Evolutionary conservation across 2,329 filamentous ascomycete species (phyloP).

Genomic region (Neonectria magnoliae): DNA sequence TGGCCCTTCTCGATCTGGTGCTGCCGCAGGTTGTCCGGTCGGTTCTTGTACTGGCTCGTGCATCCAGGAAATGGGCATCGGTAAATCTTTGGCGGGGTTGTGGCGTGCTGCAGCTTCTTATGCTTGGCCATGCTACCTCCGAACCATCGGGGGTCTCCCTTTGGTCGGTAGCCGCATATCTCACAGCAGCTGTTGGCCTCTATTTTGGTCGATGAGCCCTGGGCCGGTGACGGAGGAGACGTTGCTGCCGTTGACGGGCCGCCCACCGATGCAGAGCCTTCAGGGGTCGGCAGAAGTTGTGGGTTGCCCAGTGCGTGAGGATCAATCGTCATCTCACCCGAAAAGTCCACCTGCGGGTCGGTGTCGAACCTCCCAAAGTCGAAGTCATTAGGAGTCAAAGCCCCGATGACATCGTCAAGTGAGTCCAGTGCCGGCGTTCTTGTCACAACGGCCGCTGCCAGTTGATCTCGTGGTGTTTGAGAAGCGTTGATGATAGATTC

Average conservation of each 20-base stretch:
- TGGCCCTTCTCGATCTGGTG: conserved; percentile 67
- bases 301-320: conserved; percentile 27
- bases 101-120: conserved; percentile 63
- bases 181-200: conserved; percentile 60
- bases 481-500: conserved; percentile 48
- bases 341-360: conserved; percentile 20
- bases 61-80: conserved; percentile 64
- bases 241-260: conserved; percentile 37
- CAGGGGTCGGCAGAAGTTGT: conserved; percentile 36
- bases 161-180: conserved; percentile 65
- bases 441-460: conserved; percentile 23
- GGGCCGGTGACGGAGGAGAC: conserved; percentile 37
- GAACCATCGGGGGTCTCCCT: conserved; percentile 67
- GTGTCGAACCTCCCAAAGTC: conserved; percentile 34
- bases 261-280: conserved; percentile 31
- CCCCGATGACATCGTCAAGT: conserved; percentile 35
- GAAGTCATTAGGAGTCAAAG: conserved; percentile 30
- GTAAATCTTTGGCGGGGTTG: conserved; percentile 60
- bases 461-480: conserved; percentile 10
- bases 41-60: conserved; percentile 64
- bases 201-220: conserved; percentile 43
- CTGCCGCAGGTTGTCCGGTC: conserved; percentile 65
- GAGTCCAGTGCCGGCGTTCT: conserved; percentile 22
- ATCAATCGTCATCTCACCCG: conserved; percentile 23
- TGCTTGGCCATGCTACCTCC: conserved; percentile 68